These are phyloP conservation scores for Leccinum disarticulatum DNA, from an alignment of 768 basidiomycete genomes.

Conservation along the genomic window DNA sequence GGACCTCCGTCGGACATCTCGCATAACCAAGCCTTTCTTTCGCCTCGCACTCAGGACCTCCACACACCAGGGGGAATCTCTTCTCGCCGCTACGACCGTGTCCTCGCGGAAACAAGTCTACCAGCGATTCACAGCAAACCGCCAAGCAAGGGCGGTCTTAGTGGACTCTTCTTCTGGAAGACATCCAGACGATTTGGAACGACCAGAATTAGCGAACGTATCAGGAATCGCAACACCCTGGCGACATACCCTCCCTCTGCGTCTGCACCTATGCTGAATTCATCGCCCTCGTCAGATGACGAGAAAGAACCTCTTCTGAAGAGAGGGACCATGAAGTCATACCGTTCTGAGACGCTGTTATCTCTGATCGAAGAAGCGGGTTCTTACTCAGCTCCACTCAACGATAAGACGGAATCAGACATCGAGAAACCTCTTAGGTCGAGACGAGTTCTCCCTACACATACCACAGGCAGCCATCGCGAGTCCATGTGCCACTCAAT, in stretches of 20 bases:
- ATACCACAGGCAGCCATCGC: slow-evolving; percentile 5
- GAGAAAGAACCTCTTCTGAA: slow-evolving; percentile 7
- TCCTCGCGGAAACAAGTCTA: background rate
- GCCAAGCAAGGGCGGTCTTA: background rate
- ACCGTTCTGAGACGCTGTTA: slow-evolving; percentile 13
- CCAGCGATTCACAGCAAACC: background rate
- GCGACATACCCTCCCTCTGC: slow-evolving; percentile 2
- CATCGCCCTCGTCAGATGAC: background rate
- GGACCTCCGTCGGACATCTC: background rate
- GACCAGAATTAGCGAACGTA: background rate
- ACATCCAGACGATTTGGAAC: background rate
- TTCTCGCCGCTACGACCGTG: slow-evolving; percentile 18
- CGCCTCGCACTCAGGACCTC: slow-evolving; percentile 20
- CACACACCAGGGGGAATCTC: slow-evolving; percentile 13
- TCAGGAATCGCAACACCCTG: background rate
- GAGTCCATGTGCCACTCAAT: slow-evolving; percentile 16
- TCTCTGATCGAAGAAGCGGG: slow-evolving; percentile 14
- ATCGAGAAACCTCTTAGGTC: background rate
- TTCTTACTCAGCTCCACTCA: background rate
- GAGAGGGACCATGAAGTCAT: slow-evolving; percentile 9
- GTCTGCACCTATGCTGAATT: slow-evolving; percentile 14
- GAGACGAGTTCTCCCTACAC: background rate
- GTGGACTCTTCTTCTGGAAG: background rate
- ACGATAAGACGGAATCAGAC: background rate
- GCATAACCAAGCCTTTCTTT: slow-evolving; percentile 15